A percentile compares a stretch with the other conserved stretches of the same genome.
Conservation (phyloP, 441 rosid genomes). For the Gossypium lobatum region DNA sequence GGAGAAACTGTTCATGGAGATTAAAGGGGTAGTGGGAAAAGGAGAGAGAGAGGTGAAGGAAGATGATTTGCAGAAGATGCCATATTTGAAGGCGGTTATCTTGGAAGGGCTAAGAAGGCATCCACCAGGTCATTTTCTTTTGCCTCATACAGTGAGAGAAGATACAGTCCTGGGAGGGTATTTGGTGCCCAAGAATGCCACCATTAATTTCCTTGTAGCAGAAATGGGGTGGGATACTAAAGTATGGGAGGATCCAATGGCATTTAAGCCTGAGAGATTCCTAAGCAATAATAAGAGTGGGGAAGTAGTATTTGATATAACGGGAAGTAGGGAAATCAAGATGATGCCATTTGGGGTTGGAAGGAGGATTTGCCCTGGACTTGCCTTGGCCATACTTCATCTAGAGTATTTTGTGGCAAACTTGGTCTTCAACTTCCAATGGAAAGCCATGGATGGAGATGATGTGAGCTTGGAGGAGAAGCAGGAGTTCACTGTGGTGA, state of each 20-base stretch:
- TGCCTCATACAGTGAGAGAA: constrained; percentile 16
- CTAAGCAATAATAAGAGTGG: background rate
- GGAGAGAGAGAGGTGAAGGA: constrained; percentile 14
- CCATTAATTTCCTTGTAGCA: constrained; percentile 37
- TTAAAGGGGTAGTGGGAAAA: constrained; percentile 17
- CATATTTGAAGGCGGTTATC: constrained; percentile 27
- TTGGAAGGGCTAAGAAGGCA: constrained; percentile 29
- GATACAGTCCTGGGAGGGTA: constrained; percentile 23
- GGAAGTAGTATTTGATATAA: constrained; percentile 9
- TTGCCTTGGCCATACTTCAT: constrained; percentile 36
- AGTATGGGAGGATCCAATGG: constrained; percentile 33
- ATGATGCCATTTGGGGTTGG: constrained; percentile 27
- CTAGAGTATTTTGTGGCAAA: constrained; percentile 44
- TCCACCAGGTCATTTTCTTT: constrained; percentile 16
- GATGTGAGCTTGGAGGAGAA: constrained; percentile 32
- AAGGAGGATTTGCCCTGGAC: constrained; percentile 21
- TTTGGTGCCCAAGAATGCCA: constrained; percentile 24
- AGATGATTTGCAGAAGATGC: constrained; percentile 19
- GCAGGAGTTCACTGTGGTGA: constrained; percentile 32
- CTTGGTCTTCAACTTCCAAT: constrained; percentile 32
- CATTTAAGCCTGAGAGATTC: constrained; percentile 26
- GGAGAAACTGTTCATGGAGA: constrained; percentile 19
- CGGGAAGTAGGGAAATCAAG: constrained; percentile 18
- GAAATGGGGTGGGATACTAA: constrained; percentile 37
- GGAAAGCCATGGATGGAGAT: constrained; percentile 36